Conservation (phyloP, 1,284 basidiomycete genomes). For the Cystobasidium pallidum region DNA sequence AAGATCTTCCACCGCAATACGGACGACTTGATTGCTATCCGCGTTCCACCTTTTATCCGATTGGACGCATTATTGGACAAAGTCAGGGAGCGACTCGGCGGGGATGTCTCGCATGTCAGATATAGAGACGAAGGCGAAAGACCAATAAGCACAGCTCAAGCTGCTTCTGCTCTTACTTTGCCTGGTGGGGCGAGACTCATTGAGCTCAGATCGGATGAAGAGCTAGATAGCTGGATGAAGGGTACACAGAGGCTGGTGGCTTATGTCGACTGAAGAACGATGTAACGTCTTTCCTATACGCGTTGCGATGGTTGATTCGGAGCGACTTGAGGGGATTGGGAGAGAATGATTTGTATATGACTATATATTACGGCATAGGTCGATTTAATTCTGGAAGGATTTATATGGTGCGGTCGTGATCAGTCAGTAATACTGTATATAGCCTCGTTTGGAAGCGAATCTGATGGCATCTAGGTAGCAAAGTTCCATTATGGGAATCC, state of each 20-base stretch:
- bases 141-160: conserved; percentile 21
- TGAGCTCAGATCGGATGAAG: conserved; percentile 48
- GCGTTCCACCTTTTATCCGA: conserved; percentile 92
- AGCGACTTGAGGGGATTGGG: not conserved
- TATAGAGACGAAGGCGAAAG: conserved; percentile 48
- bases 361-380: not conserved
- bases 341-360: not conserved
- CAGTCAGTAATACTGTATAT: not conserved
- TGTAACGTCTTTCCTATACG: not conserved
- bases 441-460: not conserved
- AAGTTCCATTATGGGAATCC: not conserved
- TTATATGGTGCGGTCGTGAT: not conserved
- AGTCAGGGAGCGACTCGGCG: conserved; percentile 80
- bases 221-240: conserved; percentile 52
- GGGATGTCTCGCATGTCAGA: conserved; percentile 64
- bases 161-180: conserved; percentile 44
- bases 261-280: conserved; percentile 35
- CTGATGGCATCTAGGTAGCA: not conserved
- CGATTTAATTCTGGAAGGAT: not conserved
- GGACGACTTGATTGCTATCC: conserved; percentile 92
- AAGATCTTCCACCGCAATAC: conserved; percentile 92
- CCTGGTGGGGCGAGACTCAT: conserved; percentile 50
- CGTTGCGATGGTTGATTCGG: not conserved
- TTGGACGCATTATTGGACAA: conserved; percentile 85
- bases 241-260: conserved; percentile 49